Evolutionary conservation across 192 early-diverging fungal species (phyloP).

Genomic region (Coemansia reversa): DNA sequence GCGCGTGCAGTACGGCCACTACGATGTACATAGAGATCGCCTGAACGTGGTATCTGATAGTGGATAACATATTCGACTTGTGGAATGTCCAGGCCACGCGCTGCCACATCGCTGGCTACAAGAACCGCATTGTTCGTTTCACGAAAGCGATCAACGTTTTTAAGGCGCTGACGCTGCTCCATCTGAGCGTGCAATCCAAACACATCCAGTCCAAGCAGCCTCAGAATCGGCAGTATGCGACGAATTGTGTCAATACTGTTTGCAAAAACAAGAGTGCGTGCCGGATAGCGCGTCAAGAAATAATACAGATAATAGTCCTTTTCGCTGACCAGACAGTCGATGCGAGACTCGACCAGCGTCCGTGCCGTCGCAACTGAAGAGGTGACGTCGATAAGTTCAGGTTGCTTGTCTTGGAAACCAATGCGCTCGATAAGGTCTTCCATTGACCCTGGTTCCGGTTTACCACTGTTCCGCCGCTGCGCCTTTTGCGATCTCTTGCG

Average conservation of each 20-base stretch:
- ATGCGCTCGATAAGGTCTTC: conserved; percentile 73
- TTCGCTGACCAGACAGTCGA: conserved; percentile 81
- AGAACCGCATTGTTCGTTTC: conserved; percentile 71
- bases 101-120: conserved; percentile 95
- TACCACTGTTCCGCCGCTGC: conserved; percentile 15
- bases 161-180: conserved; percentile 93
- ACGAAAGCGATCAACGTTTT: conserved; percentile 88
- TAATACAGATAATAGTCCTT: conserved; percentile 90
- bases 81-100: conserved; percentile 93
- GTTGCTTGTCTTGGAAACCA: conserved; percentile 73
- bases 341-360: conserved; percentile 73
- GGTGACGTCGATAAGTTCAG: conserved; percentile 75
- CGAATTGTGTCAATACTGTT: conserved; percentile 94
- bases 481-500: conserved; percentile 32
- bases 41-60: conserved; percentile 88
- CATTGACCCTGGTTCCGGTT: conserved; percentile 54
- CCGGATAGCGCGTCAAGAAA: conserved; percentile 80
- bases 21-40: conserved; percentile 95
- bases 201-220: conserved; percentile 68
- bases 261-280: conserved; percentile 91
- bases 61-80: conserved; percentile 92
- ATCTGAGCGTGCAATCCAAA: conserved; percentile 92
- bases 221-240: conserved; percentile 81
- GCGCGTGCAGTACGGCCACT: conserved; percentile 93
- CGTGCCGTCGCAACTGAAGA: conserved; percentile 65